Conservation (phyloP, 306 rosid genomes). For the Sphenostylis stenocarpa region DNA sequence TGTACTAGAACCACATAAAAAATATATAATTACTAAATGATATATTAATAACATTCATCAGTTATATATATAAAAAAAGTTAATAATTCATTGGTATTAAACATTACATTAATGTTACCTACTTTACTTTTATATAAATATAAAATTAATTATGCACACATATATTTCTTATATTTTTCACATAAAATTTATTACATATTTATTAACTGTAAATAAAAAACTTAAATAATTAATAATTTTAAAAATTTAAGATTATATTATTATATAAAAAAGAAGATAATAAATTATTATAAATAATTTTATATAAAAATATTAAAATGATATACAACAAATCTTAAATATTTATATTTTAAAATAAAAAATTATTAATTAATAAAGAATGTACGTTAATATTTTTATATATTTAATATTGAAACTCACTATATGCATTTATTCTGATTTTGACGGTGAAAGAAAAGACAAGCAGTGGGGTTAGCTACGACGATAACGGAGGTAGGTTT, state of each 20-base stretch:
- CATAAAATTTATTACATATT: background rate
- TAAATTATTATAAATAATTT: too few species aligned
- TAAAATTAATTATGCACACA: background rate
- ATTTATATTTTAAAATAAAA: too few species aligned
- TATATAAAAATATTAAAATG: too few species aligned
- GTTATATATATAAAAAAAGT: too few species aligned
- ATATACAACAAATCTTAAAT: too few species aligned
- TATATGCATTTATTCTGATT: background rate
- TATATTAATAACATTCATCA: too few species aligned
- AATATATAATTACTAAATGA: too few species aligned
- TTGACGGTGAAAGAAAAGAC: background rate
- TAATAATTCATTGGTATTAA: too few species aligned
- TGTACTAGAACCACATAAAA: too few species aligned
- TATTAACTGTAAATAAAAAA: background rate
- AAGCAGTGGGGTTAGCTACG: background rate
- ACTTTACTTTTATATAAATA: too few species aligned
- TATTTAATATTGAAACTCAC: background rate
- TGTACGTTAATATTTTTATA: background rate
- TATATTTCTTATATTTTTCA: background rate
- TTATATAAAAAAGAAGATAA: too few species aligned
- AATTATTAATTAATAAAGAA: background rate
- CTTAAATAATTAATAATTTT: background rate
- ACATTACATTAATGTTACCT: background rate
- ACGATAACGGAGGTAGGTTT: background rate
- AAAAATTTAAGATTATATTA: too few species aligned